Conservation (phyloP, 257 asterid genomes). For the Nicotiana paniculata region DNA sequence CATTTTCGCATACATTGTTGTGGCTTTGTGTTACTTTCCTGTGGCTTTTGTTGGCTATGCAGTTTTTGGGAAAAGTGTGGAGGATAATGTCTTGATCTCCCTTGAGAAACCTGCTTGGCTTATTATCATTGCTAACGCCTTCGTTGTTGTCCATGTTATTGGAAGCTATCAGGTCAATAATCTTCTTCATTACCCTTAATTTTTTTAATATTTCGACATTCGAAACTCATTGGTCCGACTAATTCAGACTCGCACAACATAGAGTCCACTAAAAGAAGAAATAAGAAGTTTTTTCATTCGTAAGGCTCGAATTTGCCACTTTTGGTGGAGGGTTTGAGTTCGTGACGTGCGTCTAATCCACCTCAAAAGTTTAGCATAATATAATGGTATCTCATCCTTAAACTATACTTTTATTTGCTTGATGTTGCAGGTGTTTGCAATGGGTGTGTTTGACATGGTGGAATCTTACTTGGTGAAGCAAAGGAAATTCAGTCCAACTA, state of each 20-base stretch:
- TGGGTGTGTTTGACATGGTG: constrained; percentile 47
- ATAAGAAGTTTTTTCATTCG: no score
- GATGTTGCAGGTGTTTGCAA: constrained; percentile 35
- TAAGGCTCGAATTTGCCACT: no score
- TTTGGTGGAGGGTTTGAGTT: no score
- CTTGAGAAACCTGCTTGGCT: constrained; percentile 44
- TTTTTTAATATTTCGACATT: neutral
- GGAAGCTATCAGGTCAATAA: constrained; percentile 54
- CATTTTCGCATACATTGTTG: constrained; percentile 27
- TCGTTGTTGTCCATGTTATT: constrained; percentile 45
- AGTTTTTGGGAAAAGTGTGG: constrained; percentile 29
- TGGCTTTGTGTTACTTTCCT: constrained; percentile 47
- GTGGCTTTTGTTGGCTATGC: constrained; percentile 40
- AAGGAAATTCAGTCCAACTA: constrained; percentile 19
- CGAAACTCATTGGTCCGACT: neutral
- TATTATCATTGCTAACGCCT: constrained; percentile 30
- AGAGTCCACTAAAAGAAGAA: neutral
- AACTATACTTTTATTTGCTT: neutral
- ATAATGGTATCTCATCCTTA: no score
- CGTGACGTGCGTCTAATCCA: no score
- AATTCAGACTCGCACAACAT: neutral
- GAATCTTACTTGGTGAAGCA: constrained; percentile 35
- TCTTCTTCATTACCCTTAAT: neutral
- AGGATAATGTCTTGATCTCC: constrained; percentile 37
- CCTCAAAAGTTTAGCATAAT: no score